Conservation (phyloP, 2,329 filamentous ascomycete genomes). For the Fusarium kyushuense region DNA sequence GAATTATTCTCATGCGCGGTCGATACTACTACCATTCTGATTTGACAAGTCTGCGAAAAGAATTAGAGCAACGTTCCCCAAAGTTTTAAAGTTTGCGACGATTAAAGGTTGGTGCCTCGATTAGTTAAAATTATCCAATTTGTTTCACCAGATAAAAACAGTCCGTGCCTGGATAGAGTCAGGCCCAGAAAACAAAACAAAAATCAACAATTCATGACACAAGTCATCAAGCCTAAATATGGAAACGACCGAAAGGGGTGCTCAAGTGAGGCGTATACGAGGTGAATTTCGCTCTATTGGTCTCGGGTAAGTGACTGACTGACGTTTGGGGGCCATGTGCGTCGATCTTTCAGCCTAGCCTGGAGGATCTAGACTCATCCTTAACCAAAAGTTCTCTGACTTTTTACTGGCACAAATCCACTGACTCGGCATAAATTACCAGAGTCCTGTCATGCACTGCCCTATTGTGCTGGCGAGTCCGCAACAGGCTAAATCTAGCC, state of each 20-base stretch:
- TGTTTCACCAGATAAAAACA: neutral
- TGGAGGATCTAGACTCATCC: neutral
- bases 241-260: constrained; percentile 19
- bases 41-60: neutral
- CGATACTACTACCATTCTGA: neutral
- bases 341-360: neutral
- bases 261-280: constrained; percentile 3
- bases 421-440: constrained; percentile 8
- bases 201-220: too few relatives aligned
- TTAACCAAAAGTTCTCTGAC: neutral
- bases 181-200: neutral
- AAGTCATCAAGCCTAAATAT: constrained; percentile 6
- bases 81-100: too few relatives aligned
- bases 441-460: constrained; percentile 1
- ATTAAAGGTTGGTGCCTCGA: too few relatives aligned
- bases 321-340: neutral
- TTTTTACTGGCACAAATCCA: neutral
- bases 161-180: neutral
- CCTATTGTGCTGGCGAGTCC: neutral
- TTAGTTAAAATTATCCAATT: neutral
- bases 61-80: neutral
- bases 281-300: neutral
- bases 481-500: neutral
- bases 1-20: neutral
- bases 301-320: neutral